Base-by-base conservation (phyloP, 345 rosid genomes). In the Populus ilicifolia region DNA sequence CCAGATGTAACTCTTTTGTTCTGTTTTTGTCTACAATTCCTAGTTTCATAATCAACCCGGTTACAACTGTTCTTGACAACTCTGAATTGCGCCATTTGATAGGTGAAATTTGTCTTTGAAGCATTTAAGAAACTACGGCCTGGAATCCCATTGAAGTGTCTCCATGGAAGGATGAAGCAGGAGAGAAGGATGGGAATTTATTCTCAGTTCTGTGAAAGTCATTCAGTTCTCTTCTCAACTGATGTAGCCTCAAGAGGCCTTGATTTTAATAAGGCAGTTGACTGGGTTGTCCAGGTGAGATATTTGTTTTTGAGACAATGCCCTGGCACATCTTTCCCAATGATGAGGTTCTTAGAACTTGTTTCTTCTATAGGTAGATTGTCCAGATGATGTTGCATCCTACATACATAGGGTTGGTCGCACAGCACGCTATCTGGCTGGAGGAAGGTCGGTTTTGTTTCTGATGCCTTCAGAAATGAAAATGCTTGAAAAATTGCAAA, bases 341-440 rank as follows among this genome's bases (percentile, higher is more conserved):
- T 48, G 56, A 75, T 38, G 78, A 65, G 75, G 44, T 48, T 71
- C 35, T 72, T 79, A 61, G 63, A 66, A 61, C 44, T 66, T 36
- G 76, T 59, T 76, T 30, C 70, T 50, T 63, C 59, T 63, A 25
- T 85, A 96, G 99, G 85, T 90, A 75, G 98, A 96, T 82, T 93
- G 98, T 84, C 99, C 99, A 17, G 99, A 96, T 54, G 94, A 96
- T 81, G 96, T 91, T 78, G 88, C 90, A 72, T 88, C 97, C 70
- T 96, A 96, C 90, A 92, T 93, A 76, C 97, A 96, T 80, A 92
- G 99, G 83, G 99, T 91, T 82, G 99, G 99, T 66, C 97, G 98
- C 36, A 96, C 99, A 25, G 99, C 99, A 74, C 94, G 99, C 44
- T 90, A 89, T 84, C 79, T 73, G 59, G 83, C 93, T 39, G 84